Evolutionary conservation across 2,329 filamentous ascomycete genomes (phyloP).

Genomic region (Colletotrichum chrysophilum): DNA sequence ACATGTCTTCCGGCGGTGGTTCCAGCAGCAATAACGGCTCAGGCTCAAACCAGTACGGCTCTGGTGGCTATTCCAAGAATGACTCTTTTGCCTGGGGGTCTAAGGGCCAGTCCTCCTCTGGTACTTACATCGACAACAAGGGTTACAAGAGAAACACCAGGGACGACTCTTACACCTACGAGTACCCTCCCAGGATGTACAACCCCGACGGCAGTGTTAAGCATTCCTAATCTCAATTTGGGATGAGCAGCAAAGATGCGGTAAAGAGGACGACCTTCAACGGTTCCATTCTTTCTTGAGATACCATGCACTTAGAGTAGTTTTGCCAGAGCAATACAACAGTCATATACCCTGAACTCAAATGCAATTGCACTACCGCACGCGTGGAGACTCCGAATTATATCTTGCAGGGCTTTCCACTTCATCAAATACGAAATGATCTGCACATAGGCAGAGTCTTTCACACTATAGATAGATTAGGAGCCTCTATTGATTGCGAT

Average conservation of each 20-base stretch:
- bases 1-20: neutral
- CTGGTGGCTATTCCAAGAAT: neutral
- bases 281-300: neutral
- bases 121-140: neutral
- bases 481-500: neutral
- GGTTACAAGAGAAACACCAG: neutral
- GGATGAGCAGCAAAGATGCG: neutral
- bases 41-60: neutral
- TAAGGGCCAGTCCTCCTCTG: neutral
- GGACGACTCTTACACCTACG: neutral
- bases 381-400: no score
- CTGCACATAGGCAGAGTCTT: fast-evolving
- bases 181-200: neutral
- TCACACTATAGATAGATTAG: fast-evolving
- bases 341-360: neutral
- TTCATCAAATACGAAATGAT: neutral
- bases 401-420: neutral
- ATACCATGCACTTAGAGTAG: neutral
- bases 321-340: neutral
- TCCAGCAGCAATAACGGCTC: neutral
- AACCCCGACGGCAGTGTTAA: neutral
- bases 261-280: neutral
- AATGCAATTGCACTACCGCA: neutral
- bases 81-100: neutral
- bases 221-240: neutral